Conservation (phyloP, 1,284 basidiomycete genomes). For the Coriolopsis trogii region DNA sequence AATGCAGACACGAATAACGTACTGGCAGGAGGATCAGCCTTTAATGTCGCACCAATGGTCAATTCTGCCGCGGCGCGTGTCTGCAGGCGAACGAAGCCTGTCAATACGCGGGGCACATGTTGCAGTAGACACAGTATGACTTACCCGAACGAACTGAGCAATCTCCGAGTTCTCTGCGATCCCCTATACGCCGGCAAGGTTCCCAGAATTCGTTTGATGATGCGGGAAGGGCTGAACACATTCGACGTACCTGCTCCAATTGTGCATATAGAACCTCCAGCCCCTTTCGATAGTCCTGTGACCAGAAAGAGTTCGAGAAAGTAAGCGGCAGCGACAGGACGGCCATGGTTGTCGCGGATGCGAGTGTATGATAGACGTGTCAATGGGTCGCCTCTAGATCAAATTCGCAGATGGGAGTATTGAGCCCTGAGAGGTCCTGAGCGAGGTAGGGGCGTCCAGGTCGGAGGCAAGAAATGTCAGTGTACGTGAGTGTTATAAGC, state of each 20-base stretch:
- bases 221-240: background rate
- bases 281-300: constrained; percentile 83
- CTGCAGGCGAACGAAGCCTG: constrained; percentile 38
- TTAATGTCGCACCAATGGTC: constrained; percentile 59
- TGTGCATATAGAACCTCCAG: constrained; percentile 77
- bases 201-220: too few species aligned
- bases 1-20: background rate
- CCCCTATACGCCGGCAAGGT: too few species aligned
- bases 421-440: background rate
- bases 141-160: constrained; percentile 77
- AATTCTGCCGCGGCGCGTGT: constrained; percentile 67
- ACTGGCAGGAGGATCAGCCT: constrained; percentile 58
- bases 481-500: constrained; percentile 15
- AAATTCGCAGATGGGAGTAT: background rate
- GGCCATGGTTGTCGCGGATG: constrained; percentile 55
- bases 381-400: background rate
- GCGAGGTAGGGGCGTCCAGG: too few species aligned
- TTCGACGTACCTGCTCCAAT: constrained; percentile 69
- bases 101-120: constrained; percentile 6
- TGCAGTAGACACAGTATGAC: constrained; percentile 26
- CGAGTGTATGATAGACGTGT: background rate
- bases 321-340: constrained; percentile 82
- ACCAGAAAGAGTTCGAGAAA: constrained; percentile 92
- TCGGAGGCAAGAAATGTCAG: constrained; percentile 6
- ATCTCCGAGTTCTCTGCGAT: constrained; percentile 82